Base-by-base conservation (phyloP, 108 stramenopile species). In the Cyclotella sp. region DNA sequence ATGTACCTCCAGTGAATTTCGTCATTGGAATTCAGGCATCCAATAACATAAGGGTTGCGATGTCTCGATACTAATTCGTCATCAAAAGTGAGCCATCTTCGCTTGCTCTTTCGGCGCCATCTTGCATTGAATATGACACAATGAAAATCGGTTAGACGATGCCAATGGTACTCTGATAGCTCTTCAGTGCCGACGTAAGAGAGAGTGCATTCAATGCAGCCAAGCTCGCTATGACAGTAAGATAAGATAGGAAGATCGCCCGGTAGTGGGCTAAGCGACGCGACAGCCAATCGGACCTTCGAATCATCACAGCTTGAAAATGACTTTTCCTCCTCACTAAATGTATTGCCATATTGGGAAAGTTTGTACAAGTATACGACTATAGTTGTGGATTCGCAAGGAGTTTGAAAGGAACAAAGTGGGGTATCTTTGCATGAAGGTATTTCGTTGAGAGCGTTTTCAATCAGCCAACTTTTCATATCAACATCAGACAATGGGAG, bases 401-500 rank as follows among this genome's bases (percentile, higher is more conserved):
- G 39, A 16, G 43, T 21, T 12, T 44, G 54, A 27, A 26, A 61
- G 5, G 44, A 21, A 11, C 11, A 14, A 28, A 30, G 15, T 1
- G 43, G 30, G 21, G 62, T 24, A 30, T 8, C 14, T 12, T 57
- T 27, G 40, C 42, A 43, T 14, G 58, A 21, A 29, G 70, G 65
- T 0, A 76, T 14, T 51, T 75, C 26, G 15, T 24, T 43, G 4
- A 76, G 57, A 11, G 70, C 68, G 0, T 46, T 29, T 24, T 51
- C n/a, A 16, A 75, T 24, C 0, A 81, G 69, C 74, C 47, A 51
- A 6, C 43, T 54, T 43, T 75, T 68, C 64, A 81, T 76, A 47
- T 86, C 84, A 19, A 42, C 41, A 14, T 62, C 46, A n/a, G 67
- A 73, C 1, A 90, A 63, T 10, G 89, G 89, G 26, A 90, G 81